Evolutionary conservation across 441 rosid genomes (phyloP).

Genomic region (Pelargonium myrrhifolium): DNA sequence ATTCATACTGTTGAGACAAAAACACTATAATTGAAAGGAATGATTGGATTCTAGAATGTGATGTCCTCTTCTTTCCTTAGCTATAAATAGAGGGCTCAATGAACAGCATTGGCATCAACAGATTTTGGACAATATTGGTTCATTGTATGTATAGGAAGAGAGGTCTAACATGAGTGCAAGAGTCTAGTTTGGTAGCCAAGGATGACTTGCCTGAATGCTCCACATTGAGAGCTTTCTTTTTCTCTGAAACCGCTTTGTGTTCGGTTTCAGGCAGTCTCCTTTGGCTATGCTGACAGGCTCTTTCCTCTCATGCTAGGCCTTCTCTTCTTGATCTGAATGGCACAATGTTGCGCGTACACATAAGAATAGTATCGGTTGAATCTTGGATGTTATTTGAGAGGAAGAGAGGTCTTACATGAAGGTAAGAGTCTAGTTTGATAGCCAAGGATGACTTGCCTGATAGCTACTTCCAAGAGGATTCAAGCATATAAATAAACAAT

Average conservation of each 20-base stretch:
- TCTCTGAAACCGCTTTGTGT: too few species aligned
- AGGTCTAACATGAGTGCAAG: background rate
- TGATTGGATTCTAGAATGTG: too few species aligned
- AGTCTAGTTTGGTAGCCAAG: too few species aligned
- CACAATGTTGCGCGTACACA: too few species aligned
- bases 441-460: conserved; percentile 2
- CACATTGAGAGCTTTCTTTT: too few species aligned
- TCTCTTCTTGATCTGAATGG: background rate
- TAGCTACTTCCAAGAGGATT: background rate
- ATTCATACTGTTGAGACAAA: background rate
- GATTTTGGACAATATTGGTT: background rate
- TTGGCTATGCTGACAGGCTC: too few species aligned
- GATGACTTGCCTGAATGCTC: too few species aligned
- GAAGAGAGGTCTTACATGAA: conserved; percentile 1
- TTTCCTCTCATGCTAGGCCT: background rate
- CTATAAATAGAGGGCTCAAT: background rate
- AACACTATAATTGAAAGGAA: too few species aligned
- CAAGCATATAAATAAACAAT: background rate
- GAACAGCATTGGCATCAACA: background rate
- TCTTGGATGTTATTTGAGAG: background rate
- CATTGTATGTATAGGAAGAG: background rate
- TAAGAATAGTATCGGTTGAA: too few species aligned
- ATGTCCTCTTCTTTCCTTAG: background rate
- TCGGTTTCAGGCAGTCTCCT: background rate
- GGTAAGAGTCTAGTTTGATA: background rate